Conservation (phyloP, 2,329 filamentous ascomycete species). For the Hypoxylon sp. region DNA sequence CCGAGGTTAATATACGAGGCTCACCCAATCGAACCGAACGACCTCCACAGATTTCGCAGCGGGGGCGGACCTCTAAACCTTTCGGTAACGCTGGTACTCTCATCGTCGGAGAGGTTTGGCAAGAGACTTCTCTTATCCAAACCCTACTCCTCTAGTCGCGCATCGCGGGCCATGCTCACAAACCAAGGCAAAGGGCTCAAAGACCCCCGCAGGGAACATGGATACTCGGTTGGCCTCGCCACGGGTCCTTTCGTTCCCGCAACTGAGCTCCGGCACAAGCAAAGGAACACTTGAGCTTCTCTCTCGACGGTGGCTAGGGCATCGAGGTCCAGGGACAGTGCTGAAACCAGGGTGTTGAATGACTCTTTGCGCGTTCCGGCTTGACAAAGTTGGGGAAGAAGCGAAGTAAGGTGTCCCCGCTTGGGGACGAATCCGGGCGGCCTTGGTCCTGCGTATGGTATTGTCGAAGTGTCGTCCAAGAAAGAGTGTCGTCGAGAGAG, state of each 20-base stretch:
- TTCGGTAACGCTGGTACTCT: not conserved
- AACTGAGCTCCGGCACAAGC: constrained; percentile 17
- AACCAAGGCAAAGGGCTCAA: not conserved
- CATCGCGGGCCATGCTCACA: constrained; percentile 20
- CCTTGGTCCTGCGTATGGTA: too few relatives aligned
- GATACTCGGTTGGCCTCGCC: constrained; percentile 17
- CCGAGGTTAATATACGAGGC: constrained; percentile 10
- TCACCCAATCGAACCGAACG: constrained; percentile 18
- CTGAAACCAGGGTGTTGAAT: constrained; percentile 2
- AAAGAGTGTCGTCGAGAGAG: not conserved
- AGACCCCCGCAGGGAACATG: not conserved
- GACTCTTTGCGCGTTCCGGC: constrained; percentile 12
- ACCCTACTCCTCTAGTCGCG: not conserved
- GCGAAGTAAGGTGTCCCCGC: not conserved
- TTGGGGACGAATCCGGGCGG: too few relatives aligned
- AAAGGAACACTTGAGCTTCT: constrained; percentile 38
- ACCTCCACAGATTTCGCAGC: constrained; percentile 10
- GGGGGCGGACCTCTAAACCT: not conserved
- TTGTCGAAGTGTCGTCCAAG: not conserved
- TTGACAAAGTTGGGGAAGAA: constrained; percentile 2
- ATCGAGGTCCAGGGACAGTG: constrained; percentile 12
- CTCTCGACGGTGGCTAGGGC: not conserved
- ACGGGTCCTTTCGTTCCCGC: too few relatives aligned
- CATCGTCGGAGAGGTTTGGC: not conserved
- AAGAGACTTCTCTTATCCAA: too few relatives aligned